phyloP scores from a whole-genome alignment of 805 yeast species.

The Saturnispora quitensis region DNA sequence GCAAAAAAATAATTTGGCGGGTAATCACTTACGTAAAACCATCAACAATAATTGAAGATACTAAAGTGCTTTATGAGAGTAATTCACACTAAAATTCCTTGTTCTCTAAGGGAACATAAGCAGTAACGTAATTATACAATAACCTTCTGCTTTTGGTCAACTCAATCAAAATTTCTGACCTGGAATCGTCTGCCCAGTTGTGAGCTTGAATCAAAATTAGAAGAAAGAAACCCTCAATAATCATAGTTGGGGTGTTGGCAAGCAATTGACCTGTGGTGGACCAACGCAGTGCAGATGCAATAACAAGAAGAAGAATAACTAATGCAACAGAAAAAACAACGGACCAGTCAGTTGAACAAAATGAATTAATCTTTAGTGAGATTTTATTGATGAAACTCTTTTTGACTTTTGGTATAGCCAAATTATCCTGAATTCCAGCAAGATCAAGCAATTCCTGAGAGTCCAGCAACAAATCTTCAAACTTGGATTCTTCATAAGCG shows the following conservation, averaged over 20 bases:
- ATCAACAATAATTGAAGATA: neutral
- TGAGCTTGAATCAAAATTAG: slow-evolving; percentile 33
- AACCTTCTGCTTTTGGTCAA: slow-evolving; percentile 11
- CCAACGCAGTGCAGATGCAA: slow-evolving; percentile 31
- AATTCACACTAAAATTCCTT: too few relatives aligned
- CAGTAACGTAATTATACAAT: slow-evolving; percentile 4
- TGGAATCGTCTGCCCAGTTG: slow-evolving; percentile 19
- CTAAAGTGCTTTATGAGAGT: neutral
- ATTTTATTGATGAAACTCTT: slow-evolving; percentile 7
- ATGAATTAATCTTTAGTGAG: slow-evolving; percentile 19
- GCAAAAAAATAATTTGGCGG: neutral
- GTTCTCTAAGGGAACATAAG: neutral
- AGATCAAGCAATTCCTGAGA: slow-evolving; percentile 26
- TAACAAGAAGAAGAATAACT: slow-evolving; percentile 25
- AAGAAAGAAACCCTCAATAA: slow-evolving; percentile 34
- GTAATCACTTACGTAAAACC: neutral
- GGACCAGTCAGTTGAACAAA: slow-evolving; percentile 28
- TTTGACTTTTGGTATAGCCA: slow-evolving; percentile 6
- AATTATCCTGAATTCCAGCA: slow-evolving; percentile 18
- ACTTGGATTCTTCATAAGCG: slow-evolving; percentile 17
- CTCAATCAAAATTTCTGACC: slow-evolving; percentile 9
- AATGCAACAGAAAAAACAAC: slow-evolving; percentile 24
- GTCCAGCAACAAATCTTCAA: slow-evolving; percentile 23
- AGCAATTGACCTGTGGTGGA: slow-evolving; percentile 33
- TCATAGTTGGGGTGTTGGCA: slow-evolving; percentile 36